phyloP scores from a whole-genome alignment of 2,329 filamentous ascomycete genomes.

The Aspergillus quadrilineatus region DNA sequence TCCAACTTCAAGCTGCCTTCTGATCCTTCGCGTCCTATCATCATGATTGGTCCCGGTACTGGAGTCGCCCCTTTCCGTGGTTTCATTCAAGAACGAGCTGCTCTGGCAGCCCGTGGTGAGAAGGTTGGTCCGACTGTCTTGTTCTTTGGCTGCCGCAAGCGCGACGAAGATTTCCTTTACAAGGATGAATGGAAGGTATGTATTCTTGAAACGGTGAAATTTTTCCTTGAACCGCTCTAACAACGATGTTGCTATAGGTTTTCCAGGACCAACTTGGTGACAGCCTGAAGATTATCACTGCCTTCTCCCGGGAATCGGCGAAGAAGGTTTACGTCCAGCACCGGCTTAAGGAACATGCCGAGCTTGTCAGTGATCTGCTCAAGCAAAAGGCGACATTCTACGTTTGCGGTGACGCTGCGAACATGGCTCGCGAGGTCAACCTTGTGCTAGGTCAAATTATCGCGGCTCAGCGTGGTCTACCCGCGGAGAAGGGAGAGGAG shows the following conservation, averaged over 20 bases:
- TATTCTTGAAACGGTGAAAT: neutral
- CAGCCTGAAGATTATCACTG: slow-evolving; percentile 84
- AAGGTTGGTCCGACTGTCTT: slow-evolving; percentile 83
- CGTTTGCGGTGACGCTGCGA: slow-evolving; percentile 94
- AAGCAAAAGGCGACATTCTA: slow-evolving; percentile 89
- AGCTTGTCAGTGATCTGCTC: slow-evolving; percentile 83
- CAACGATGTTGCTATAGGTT: slow-evolving; percentile 54
- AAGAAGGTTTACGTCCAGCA: slow-evolving; percentile 98
- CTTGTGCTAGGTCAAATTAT: slow-evolving; percentile 83
- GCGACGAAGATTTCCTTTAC: slow-evolving; percentile 89
- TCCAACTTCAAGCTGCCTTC: slow-evolving; percentile 99
- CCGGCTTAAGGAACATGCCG: slow-evolving; percentile 75
- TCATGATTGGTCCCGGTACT: slow-evolving; percentile 94
- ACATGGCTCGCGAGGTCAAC: slow-evolving; percentile 95
- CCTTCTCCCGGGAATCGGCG: slow-evolving; percentile 84
- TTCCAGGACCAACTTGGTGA: slow-evolving; percentile 82
- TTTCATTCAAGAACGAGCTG: slow-evolving; percentile 90
- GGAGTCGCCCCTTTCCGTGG: slow-evolving; percentile 95
- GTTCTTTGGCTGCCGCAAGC: slow-evolving; percentile 92
- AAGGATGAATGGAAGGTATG: slow-evolving; percentile 87
- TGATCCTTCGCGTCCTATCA: slow-evolving; percentile 87
- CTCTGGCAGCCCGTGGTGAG: slow-evolving; percentile 74
- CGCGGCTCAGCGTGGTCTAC: slow-evolving; percentile 74
- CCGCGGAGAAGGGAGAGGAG: slow-evolving; percentile 87
- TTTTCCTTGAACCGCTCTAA: slow-evolving; percentile 20